Percentiles rank a stretch among this genome's conserved stretches.
These are phyloP conservation scores for Pseudognaphalium luteoalbum DNA, from an alignment of 129 eudicot genomes.

Conservation along the genomic window DNA sequence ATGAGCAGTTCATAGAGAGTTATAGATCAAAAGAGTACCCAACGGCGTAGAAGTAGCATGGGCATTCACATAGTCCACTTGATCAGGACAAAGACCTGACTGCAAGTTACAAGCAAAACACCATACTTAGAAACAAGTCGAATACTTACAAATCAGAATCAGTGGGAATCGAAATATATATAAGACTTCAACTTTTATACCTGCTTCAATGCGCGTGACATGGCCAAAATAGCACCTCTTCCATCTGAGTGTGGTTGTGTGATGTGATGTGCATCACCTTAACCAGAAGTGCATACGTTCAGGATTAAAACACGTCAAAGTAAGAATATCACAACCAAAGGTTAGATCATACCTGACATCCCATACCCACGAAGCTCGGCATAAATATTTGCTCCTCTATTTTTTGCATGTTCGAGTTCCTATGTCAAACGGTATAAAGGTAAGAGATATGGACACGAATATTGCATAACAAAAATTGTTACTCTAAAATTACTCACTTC, in stretches of 20 bases:
- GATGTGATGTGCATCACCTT: constrained; percentile 97
- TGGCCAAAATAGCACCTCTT: constrained; percentile 88
- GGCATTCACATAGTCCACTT: constrained; percentile 92
- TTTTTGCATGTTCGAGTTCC: constrained; percentile 93
- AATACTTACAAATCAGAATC: neutral
- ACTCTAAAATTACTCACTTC: constrained; percentile 58
- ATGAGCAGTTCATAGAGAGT: neutral
- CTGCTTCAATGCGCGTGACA: constrained; percentile 87
- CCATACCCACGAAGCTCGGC: constrained; percentile 97
- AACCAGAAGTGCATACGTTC: constrained; percentile 12
- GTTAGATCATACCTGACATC: constrained; percentile 71
- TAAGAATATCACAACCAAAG: neutral
- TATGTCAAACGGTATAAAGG: constrained; percentile 20
- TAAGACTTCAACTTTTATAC: constrained; percentile 27
- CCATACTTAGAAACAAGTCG: neutral
- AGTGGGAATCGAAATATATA: neutral
- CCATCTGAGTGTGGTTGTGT: constrained; percentile 94
- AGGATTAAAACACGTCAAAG: constrained; percentile 6
- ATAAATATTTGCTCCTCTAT: constrained; percentile 78
- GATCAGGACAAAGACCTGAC: constrained; percentile 76
- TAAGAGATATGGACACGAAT: neutral
- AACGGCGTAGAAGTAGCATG: constrained; percentile 98
- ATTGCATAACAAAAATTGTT: neutral
- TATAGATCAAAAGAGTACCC: constrained; percentile 40
- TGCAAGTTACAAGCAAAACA: constrained; percentile 39